Evolutionary conservation across 139 green algal genomes (phyloP).

Genomic region (Chlorella vulgaris): DNA sequence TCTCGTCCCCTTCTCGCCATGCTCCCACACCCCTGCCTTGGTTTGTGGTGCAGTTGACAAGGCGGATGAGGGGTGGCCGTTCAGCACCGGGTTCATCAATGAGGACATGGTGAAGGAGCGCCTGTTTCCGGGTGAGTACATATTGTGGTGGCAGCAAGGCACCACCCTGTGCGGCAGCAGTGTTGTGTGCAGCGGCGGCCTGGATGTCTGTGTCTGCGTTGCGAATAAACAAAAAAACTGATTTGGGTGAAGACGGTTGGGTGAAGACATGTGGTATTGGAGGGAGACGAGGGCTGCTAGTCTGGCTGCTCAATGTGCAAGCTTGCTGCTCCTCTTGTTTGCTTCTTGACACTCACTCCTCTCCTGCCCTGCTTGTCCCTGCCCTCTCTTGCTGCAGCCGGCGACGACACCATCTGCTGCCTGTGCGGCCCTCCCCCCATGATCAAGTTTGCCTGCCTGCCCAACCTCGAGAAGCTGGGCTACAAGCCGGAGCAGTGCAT

Average conservation of each 20-base stretch:
- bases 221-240: no score
- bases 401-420: conserved; percentile 62
- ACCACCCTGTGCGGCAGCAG: no score
- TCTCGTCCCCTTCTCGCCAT: no score
- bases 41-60: conserved; percentile 43
- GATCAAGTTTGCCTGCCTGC: conserved; percentile 89
- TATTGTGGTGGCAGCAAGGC: neutral
- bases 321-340: no score
- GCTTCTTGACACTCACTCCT: neutral
- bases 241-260: no score
- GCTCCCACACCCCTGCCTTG: conserved; percentile 50
- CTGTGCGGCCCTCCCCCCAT: conserved; percentile 94
- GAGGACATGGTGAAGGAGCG: conserved; percentile 80
- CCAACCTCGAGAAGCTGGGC: conserved; percentile 74
- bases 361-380: neutral
- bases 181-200: no score
- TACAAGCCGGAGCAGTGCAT: conserved; percentile 66
- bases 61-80: conserved; percentile 66
- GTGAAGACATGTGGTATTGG: no score
- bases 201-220: no score
- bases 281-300: no score
- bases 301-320: no score
- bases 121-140: conserved; percentile 58
- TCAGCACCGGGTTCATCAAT: conserved; percentile 77
- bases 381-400: neutral